Conservation (phyloP, 441 rosid species). For the Gossypium schwendimanii region DNA sequence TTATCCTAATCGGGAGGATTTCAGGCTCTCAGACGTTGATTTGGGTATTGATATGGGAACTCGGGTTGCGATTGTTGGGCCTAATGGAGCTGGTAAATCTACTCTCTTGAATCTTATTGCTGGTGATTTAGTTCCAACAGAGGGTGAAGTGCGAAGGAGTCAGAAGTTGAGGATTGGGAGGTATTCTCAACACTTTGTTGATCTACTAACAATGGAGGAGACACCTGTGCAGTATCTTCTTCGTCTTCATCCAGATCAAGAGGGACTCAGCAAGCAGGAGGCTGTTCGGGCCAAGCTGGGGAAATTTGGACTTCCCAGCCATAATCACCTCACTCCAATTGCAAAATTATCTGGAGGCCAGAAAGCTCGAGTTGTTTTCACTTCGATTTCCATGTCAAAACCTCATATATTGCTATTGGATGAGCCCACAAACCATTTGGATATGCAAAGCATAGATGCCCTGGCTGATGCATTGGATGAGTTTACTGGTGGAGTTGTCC, state of each 20-base stretch:
- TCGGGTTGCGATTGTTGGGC: constrained; percentile 85
- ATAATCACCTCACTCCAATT: constrained; percentile 78
- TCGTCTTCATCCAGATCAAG: constrained; percentile 89
- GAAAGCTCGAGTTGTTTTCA: constrained; percentile 81
- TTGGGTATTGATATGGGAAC: constrained; percentile 97
- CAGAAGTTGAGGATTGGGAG: constrained; percentile 84
- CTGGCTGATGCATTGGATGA: constrained; percentile 84
- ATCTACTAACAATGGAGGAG: constrained; percentile 83
- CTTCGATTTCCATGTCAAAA: constrained; percentile 80
- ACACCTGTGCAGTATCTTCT: constrained; percentile 92
- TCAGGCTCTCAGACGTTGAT: constrained; percentile 66
- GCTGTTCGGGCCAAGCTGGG: constrained; percentile 94
- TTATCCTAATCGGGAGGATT: constrained; percentile 74
- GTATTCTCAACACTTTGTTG: constrained; percentile 90
- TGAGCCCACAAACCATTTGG: constrained; percentile 75
- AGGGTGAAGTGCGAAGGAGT: constrained; percentile 80
- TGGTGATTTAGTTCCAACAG: constrained; percentile 70
- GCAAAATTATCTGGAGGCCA: constrained; percentile 85
- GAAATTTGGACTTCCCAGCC: constrained; percentile 80
- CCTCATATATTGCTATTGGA: constrained; percentile 84
- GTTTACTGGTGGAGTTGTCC: constrained; percentile 81
- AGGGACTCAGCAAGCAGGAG: constrained; percentile 82
- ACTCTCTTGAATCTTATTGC: constrained; percentile 89
- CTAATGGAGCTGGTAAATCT: constrained; percentile 91
- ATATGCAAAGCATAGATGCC: constrained; percentile 92